Conservation (phyloP, 192 early-diverging fungal genomes). For the Backusella westeae region DNA sequence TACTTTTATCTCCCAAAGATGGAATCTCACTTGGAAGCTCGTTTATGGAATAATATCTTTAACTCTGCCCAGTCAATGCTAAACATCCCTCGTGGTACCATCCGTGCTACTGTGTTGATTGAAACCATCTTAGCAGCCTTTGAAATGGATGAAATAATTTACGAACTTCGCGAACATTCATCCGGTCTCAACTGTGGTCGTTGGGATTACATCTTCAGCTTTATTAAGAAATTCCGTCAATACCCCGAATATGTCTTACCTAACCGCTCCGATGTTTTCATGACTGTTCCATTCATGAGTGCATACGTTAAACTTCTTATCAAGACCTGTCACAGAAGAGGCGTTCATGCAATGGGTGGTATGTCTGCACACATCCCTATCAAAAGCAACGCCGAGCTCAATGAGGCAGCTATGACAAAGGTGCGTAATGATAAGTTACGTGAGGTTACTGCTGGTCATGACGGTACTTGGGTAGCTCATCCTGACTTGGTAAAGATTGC, state of each 20-base stretch:
- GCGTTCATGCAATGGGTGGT: slow-evolving; percentile 98
- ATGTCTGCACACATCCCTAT: slow-evolving; percentile 99
- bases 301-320: slow-evolving; percentile 94
- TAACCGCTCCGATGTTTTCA: slow-evolving; percentile 84
- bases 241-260: slow-evolving; percentile 84
- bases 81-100: slow-evolving; percentile 86
- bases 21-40: slow-evolving; percentile 94
- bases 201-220: slow-evolving; percentile 99
- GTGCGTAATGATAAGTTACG: slow-evolving; percentile 93
- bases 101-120: slow-evolving; percentile 93
- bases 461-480: slow-evolving; percentile 97
- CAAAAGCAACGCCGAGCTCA: slow-evolving; percentile 85
- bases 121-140: slow-evolving; percentile 96
- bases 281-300: slow-evolving; percentile 97
- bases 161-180: slow-evolving; percentile 97
- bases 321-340: slow-evolving; percentile 96
- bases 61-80: slow-evolving; percentile 89
- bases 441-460: slow-evolving; percentile 92
- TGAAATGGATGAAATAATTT: slow-evolving; percentile 99
- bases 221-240: slow-evolving; percentile 95
- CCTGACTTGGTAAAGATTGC: slow-evolving; percentile 92
- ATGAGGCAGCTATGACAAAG: slow-evolving; percentile 91
- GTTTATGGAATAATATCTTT: slow-evolving; percentile 97
- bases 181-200: slow-evolving; percentile 97
- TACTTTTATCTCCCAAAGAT: slow-evolving; percentile 99